Base-by-base conservation (phyloP, 352 stramenopile genomes). In the Pythium scleroteichum region DNA sequence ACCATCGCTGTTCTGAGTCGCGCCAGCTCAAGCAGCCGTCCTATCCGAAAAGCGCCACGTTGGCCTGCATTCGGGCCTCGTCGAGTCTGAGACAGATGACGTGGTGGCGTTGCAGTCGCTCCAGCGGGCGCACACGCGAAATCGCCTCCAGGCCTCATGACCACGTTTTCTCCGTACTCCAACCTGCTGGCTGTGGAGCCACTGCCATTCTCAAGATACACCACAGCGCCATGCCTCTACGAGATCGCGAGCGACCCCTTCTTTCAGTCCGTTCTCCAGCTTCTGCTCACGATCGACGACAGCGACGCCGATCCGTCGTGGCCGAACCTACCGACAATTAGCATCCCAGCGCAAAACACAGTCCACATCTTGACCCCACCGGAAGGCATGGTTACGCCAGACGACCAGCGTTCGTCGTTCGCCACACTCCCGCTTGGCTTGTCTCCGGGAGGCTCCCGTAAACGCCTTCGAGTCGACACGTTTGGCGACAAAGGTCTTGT, bases 191-290 rank as follows among this genome's bases (percentile, higher is more conserved):
- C 22, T 3, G 13, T 55, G 17, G 57, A 64, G 38, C 57, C 57
- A 16, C 19, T 64, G 24, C 57, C 57, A 4, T 64, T 64, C 47
- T 32, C 22, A 38, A 53, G 14, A 2, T 23, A 35, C 10, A 10
- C 5, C 29, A 35, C 29, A 35, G 29, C 35, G 29, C 2, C 17
- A 22, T 17, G 35, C 4, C 5, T 48, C 23, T 5, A 24, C 23
- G 32, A 62, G 6, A 17, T 23, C 32, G 24, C 6, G 9, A 32
- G 22, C 29, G 57, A 64, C 27, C 57, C 57, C 19, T 64, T 57
- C 48, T 57, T 64, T 46, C 47, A 64, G 38, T 51, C 57, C 1
- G 39, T 57, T 12, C 39, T 64, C 7, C 46, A 64, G 26, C 32
- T 57, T 19, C 39, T 64, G 9, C 17, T 64, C 13, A 57, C 45